Percentiles rank a stretch among this genome's conserved stretches.
Conservation (phyloP, 108 stramenopile genomes). For the Cyclotella distinguenda region DNA sequence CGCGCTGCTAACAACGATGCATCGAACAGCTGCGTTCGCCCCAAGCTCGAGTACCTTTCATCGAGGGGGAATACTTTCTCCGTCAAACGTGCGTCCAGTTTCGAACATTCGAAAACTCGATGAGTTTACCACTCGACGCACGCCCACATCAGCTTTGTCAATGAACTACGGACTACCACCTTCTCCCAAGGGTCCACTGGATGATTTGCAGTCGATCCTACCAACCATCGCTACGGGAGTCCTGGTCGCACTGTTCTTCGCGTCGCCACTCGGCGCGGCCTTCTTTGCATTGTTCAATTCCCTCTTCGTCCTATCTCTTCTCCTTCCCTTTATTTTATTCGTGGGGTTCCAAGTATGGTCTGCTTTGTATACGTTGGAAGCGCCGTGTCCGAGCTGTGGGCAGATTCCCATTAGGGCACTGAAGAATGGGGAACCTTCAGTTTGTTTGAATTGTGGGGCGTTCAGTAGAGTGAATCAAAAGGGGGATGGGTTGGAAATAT, state of each 20-base stretch:
- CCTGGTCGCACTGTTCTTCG: slow-evolving; percentile 55
- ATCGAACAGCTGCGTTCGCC: slow-evolving; percentile 21
- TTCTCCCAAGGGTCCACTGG: slow-evolving; percentile 31
- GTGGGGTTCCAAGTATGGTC: slow-evolving; percentile 67
- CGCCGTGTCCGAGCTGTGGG: slow-evolving; percentile 72
- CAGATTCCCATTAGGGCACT: slow-evolving; percentile 45
- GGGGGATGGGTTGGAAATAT: slow-evolving; percentile 49
- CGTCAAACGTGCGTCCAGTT: no score
- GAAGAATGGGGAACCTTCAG: slow-evolving; percentile 52
- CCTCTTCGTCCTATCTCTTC: slow-evolving; percentile 54
- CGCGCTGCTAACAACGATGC: not conserved
- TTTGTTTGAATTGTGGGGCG: slow-evolving; percentile 75
- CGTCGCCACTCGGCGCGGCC: slow-evolving; percentile 66
- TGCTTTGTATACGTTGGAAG: slow-evolving; percentile 60
- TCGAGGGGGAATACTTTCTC: not conserved
- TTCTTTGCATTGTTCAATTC: slow-evolving; percentile 75
- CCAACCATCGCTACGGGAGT: slow-evolving; percentile 34
- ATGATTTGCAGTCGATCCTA: slow-evolving; percentile 30
- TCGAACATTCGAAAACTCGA: no score
- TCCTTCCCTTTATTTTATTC: slow-evolving; percentile 54
- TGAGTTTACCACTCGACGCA: not conserved
- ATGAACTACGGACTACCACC: slow-evolving; percentile 42
- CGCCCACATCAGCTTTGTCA: slow-evolving; percentile 2
- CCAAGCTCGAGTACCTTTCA: not conserved
- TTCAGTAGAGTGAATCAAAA: slow-evolving; percentile 46